Percentiles rank a stretch among this genome's conserved stretches.
phyloP scores from a whole-genome alignment of 129 eudicot genomes.

The Ambrosia artemisiifolia region DNA sequence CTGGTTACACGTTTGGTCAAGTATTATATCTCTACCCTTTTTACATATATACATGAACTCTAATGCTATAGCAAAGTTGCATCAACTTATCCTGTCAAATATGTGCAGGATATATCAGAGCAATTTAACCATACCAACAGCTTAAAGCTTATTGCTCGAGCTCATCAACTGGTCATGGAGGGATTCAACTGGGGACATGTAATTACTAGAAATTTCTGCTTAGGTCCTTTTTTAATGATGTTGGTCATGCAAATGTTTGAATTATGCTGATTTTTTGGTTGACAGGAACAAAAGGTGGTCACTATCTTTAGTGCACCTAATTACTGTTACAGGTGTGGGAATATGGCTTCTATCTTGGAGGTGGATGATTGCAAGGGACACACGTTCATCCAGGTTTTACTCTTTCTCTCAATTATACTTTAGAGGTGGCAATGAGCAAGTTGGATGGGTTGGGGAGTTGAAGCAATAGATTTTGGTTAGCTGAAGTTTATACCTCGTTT shows the following conservation, averaged over 20 bases:
- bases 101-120: conserved; percentile 75
- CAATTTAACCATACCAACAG: conserved; percentile 92
- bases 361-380: conserved; percentile 93
- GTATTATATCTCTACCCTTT: conserved; percentile 42
- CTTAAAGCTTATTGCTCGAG: conserved; percentile 87
- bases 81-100: background rate
- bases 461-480: background rate
- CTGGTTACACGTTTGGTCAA: conserved; percentile 98
- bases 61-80: background rate
- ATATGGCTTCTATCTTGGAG: conserved; percentile 96
- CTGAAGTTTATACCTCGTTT: background rate
- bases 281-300: conserved; percentile 93
- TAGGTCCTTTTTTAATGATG: background rate
- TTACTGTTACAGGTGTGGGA: conserved; percentile 94
- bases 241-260: background rate
- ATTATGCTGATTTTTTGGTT: conserved; percentile 7
- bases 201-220: conserved; percentile 1
- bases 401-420: background rate
- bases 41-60: background rate
- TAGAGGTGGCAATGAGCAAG: background rate
- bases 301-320: conserved; percentile 95
- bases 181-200: conserved; percentile 97
- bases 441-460: background rate
- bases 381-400: conserved; percentile 74
- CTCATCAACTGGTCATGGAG: conserved; percentile 98